phyloP scores from a whole-genome alignment of 2,329 filamentous ascomycete species.

The Exutisphaerella laricina region DNA sequence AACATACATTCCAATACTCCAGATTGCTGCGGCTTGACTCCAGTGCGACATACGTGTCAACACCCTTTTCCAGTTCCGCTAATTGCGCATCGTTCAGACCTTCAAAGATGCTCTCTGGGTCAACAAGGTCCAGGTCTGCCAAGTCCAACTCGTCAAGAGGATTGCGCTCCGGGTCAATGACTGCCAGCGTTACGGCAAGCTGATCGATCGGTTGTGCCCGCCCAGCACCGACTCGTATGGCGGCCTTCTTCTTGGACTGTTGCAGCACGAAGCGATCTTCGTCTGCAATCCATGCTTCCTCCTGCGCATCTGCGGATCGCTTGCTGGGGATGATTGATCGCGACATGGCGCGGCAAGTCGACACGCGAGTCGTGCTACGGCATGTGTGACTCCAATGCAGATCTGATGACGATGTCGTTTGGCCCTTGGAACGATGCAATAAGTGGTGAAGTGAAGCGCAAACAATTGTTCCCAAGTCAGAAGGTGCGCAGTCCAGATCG shows the following conservation, averaged over 20 bases:
- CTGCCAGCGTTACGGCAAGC: slow-evolving; percentile 82
- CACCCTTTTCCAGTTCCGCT: slow-evolving; percentile 72
- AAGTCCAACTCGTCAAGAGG: slow-evolving; percentile 71
- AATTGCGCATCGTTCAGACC: slow-evolving; percentile 63
- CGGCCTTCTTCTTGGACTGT: slow-evolving; percentile 96
- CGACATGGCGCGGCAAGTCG: slow-evolving; percentile 15
- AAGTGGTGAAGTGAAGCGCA: background rate
- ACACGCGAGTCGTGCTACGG: slow-evolving; percentile 9
- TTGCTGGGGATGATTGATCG: slow-evolving; percentile 37
- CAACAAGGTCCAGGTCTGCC: slow-evolving; percentile 65
- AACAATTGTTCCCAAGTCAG: background rate
- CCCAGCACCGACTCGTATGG: slow-evolving; percentile 85
- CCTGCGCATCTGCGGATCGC: slow-evolving; percentile 42
- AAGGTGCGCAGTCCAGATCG: background rate
- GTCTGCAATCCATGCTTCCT: slow-evolving; percentile 72
- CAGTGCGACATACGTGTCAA: slow-evolving; percentile 70
- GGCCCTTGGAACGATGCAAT: no score
- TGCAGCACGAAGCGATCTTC: slow-evolving; percentile 95
- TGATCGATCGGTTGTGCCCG: slow-evolving; percentile 90
- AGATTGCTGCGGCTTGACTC: slow-evolving; percentile 72
- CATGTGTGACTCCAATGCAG: slow-evolving; percentile 1
- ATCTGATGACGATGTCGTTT: background rate
- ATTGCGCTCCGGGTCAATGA: slow-evolving; percentile 78
- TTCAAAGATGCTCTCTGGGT: slow-evolving; percentile 76
- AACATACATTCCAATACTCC: slow-evolving; percentile 73